Conservation (phyloP, 2,329 filamentous ascomycete genomes). For the Botryotinia calthae region DNA sequence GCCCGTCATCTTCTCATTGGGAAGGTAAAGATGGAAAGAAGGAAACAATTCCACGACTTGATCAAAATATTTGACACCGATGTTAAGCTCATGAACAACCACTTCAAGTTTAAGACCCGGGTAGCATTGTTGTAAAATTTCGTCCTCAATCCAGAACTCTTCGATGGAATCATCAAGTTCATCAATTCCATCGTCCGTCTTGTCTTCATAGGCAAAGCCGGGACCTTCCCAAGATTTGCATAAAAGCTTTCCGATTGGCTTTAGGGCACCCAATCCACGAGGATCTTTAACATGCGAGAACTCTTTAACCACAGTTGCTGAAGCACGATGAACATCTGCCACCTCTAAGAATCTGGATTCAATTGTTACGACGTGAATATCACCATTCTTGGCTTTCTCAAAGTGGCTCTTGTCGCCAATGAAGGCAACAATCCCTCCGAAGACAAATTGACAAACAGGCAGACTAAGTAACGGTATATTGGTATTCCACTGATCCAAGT, state of each 20-base stretch:
- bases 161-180: slow-evolving; percentile 43
- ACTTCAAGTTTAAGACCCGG: slow-evolving; percentile 63
- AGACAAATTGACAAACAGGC: slow-evolving; percentile 44
- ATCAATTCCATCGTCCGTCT: slow-evolving; percentile 30
- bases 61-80: slow-evolving; percentile 64
- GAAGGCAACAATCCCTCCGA: slow-evolving; percentile 47
- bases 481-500: slow-evolving; percentile 21
- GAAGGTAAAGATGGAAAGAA: slow-evolving; percentile 62
- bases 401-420: slow-evolving; percentile 40
- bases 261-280: slow-evolving; percentile 38
- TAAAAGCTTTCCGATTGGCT: slow-evolving; percentile 47
- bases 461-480: slow-evolving; percentile 32
- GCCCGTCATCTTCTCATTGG: slow-evolving; percentile 65
- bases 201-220: slow-evolving; percentile 29
- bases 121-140: slow-evolving; percentile 55
- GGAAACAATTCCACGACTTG: slow-evolving; percentile 53
- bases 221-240: slow-evolving; percentile 46
- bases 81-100: slow-evolving; percentile 54
- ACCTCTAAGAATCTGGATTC: slow-evolving; percentile 62
- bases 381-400: slow-evolving; percentile 34
- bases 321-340: slow-evolving; percentile 48
- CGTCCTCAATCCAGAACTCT: slow-evolving; percentile 66
- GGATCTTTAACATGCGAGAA: slow-evolving; percentile 46
- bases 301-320: slow-evolving; percentile 42
- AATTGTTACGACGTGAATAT: slow-evolving; percentile 45